Evolutionary conservation across 148 eudicot genomes (phyloP), one percentile per base, ranked within the genome.

Genomic region (Hydrangea macrophylla): DNA sequence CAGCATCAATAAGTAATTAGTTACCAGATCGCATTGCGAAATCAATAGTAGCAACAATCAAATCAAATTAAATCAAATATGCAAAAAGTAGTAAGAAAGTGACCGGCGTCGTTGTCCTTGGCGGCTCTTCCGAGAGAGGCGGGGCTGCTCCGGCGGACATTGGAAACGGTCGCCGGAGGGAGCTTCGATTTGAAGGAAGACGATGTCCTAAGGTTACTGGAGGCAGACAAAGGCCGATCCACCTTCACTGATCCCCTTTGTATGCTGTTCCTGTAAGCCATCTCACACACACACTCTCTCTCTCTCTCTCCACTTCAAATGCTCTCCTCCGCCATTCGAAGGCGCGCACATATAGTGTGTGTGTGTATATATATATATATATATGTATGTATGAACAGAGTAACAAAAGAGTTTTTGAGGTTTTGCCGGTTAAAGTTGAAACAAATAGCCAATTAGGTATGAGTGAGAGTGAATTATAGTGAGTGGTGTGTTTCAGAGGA

Each of bases 111-210:
- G 11, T 45, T 18, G 26, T 58, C 58, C 40, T 31, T 59, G 30
- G 65, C 64, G 54, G 53, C 78, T 0, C 72, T 90, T 42, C 76
- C 88, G 27, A 75, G 71, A 32, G 83, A 74, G 28, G 78, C 70
- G 42, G 84, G 45, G 76, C 72, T 76, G 68, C 81, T 82, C 22
- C 97, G 92, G 68, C 97, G 96, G 13, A 72, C 82, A 57, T 74
- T 78, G 1, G 53, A 18, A 15, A 40, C 0, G 2, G 73, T 23
- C 48, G 83, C 35, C 60, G 72, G 77, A 32, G 80, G 80, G 8
- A 65, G 74, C 70, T 85, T 87, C 31, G 96, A 82, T 76, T 92
- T 92, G 67, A 81, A 82, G 12, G 97, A 82, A 37, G 86, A 72
- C 0, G 89, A 82, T 31, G 80, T 24, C 27, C 86, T 80, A 44